Evolutionary conservation across 345 rosid species (phyloP).

Genomic region (Eucalyptus pauciflora): DNA sequence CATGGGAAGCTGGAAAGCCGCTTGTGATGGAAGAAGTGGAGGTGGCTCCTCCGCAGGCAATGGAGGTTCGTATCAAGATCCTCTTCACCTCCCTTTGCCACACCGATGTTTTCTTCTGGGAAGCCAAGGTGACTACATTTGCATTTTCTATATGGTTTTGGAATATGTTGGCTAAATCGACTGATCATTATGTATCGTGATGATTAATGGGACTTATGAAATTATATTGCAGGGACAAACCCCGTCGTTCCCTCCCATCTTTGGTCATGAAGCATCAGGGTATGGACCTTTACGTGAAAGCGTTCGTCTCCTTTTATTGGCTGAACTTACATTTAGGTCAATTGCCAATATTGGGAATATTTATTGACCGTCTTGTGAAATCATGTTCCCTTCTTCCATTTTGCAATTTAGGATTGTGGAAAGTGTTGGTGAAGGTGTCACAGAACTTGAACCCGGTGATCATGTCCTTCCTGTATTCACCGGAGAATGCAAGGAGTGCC

Average conservation of each 20-base stretch:
- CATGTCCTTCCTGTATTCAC: conserved; percentile 27
- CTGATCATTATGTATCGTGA: neutral
- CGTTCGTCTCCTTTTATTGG: neutral
- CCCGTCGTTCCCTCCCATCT: conserved; percentile 22
- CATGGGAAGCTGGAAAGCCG: conserved; percentile 57
- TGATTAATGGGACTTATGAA: neutral
- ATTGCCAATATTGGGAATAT: neutral
- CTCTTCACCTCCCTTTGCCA: conserved; percentile 33
- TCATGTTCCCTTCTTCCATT: neutral
- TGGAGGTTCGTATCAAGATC: conserved; percentile 32
- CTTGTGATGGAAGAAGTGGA: conserved; percentile 39
- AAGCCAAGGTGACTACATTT: conserved; percentile 18
- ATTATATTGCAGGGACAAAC: conserved; percentile 14
- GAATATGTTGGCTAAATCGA: neutral
- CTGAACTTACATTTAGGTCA: neutral
- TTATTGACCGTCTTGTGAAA: neutral
- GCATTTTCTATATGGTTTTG: neutral
- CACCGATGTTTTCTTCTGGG: conserved; percentile 46
- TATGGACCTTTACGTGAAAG: neutral
- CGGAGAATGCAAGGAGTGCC: conserved; percentile 16
- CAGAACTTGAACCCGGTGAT: conserved; percentile 10
- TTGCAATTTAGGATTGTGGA: conserved; percentile 8
- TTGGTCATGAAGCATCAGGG: conserved; percentile 37
- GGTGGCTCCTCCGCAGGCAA: conserved; percentile 37
- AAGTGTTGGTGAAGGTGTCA: conserved; percentile 21